phyloP scores from a whole-genome alignment of 1,139 yeast species.

The Scheffersomyces illinoinensis region DNA sequence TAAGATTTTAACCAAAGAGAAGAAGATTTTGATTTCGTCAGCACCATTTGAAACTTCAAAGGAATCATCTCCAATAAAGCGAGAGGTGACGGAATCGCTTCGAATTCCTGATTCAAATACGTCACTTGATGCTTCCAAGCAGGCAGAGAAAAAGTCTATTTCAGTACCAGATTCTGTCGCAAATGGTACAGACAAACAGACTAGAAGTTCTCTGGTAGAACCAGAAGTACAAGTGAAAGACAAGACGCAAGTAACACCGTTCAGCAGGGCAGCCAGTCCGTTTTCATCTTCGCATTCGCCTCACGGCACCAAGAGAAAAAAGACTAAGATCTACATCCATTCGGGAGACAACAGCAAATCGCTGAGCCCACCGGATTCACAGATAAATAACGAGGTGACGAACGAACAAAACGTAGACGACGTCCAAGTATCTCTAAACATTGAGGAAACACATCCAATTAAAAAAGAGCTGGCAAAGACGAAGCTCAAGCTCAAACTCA shows the following conservation, averaged over 20 bases:
- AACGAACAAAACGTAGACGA: slow-evolving; percentile 4
- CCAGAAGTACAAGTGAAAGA: slow-evolving; percentile 10
- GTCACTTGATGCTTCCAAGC: background rate
- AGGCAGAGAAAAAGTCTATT: background rate
- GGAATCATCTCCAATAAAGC: slow-evolving; percentile 1
- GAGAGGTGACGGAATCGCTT: background rate
- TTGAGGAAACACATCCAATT: slow-evolving; percentile 1
- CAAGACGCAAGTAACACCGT: slow-evolving; percentile 10
- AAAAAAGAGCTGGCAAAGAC: slow-evolving; percentile 9
- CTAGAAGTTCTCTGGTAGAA: slow-evolving; percentile 17
- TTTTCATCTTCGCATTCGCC: slow-evolving; percentile 16
- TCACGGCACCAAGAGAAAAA: slow-evolving; percentile 17
- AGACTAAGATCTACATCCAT: slow-evolving; percentile 25
- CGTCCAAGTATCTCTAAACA: background rate
- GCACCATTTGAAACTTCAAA: slow-evolving; percentile 15
- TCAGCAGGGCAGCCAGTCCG: slow-evolving; percentile 25
- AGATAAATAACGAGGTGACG: slow-evolving; percentile 2
- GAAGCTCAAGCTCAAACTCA: slow-evolving; percentile 25
- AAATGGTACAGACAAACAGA: background rate
- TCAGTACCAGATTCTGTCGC: background rate
- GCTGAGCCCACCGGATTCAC: slow-evolving; percentile 3
- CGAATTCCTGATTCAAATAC: background rate
- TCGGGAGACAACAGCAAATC: slow-evolving; percentile 12
- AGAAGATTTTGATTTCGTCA: slow-evolving; percentile 19
- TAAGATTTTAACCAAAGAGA: slow-evolving; percentile 25